These are phyloP conservation scores for Solanum hybrid DNA, from an alignment of 305 asterid genomes.

Conservation along the genomic window DNA sequence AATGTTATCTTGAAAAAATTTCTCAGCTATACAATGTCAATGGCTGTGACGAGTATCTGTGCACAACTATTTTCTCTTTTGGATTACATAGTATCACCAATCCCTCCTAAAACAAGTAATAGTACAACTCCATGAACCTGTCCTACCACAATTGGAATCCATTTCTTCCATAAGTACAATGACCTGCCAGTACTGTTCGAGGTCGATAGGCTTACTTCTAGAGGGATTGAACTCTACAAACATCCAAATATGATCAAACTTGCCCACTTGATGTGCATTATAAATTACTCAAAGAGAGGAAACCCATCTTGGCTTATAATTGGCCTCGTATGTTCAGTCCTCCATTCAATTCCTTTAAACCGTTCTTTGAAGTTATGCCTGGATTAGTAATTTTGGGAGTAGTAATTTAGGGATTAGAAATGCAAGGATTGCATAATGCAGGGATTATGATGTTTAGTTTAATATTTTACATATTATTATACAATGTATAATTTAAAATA, in stretches of 20 bases:
- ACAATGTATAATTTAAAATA: background rate
- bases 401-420: background rate
- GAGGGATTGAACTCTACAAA: background rate
- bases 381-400: background rate
- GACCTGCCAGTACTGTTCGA: background rate
- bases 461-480: background rate
- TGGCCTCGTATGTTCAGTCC: background rate
- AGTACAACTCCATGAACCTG: conserved; percentile 61
- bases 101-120: conserved; percentile 46
- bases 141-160: conserved; percentile 46
- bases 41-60: background rate
- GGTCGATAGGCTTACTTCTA: background rate
- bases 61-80: conserved; percentile 30
- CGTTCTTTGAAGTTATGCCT: background rate
- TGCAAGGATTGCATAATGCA: background rate
- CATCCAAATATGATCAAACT: background rate
- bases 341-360: background rate
- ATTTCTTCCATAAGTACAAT: conserved; percentile 28
- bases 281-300: background rate
- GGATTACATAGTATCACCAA: conserved; percentile 38
- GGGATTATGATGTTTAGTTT: background rate
- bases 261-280: background rate
- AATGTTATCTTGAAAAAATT: background rate
- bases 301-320: background rate
- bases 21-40: background rate